Percentiles rank a stretch among this genome's conserved stretches.
Conservation (phyloP, 305 asterid species). For the Ilex paraguariensis region DNA sequence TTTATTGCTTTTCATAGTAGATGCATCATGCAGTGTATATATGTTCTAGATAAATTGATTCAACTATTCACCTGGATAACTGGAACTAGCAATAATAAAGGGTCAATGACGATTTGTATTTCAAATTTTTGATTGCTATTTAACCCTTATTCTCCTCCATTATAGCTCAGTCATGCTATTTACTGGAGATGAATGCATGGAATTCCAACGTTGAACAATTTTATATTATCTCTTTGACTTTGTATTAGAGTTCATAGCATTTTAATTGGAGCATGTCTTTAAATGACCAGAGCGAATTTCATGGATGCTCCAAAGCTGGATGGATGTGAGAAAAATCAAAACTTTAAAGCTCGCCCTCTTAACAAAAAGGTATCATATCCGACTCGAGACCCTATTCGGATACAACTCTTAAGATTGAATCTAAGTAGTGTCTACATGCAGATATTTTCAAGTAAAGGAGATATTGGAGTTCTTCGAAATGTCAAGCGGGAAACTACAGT, state of each 20-base stretch:
- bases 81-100: too few relatives aligned
- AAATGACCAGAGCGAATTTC: slow-evolving; percentile 27
- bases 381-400: background rate
- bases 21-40: too few relatives aligned
- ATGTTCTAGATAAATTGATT: too few relatives aligned
- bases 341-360: slow-evolving; percentile 83
- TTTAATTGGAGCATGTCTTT: slow-evolving; percentile 25
- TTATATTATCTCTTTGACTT: slow-evolving; percentile 19
- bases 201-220: slow-evolving; percentile 11
- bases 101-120: too few relatives aligned
- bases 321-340: slow-evolving; percentile 35
- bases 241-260: slow-evolving; percentile 12
- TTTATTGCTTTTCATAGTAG: too few relatives aligned
- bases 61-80: too few relatives aligned
- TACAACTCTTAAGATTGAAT: background rate
- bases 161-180: slow-evolving; percentile 10
- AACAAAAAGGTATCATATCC: background rate
- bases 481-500: slow-evolving; percentile 69
- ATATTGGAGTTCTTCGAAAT: slow-evolving; percentile 67
- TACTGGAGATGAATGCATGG: background rate
- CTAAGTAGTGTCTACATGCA: slow-evolving; percentile 16
- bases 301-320: slow-evolving; percentile 37
- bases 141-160: background rate
- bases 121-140: too few relatives aligned
- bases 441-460: slow-evolving; percentile 92